Base-by-base conservation (phyloP, 306 rosid species). In the Trichosanthes truncata region DNA sequence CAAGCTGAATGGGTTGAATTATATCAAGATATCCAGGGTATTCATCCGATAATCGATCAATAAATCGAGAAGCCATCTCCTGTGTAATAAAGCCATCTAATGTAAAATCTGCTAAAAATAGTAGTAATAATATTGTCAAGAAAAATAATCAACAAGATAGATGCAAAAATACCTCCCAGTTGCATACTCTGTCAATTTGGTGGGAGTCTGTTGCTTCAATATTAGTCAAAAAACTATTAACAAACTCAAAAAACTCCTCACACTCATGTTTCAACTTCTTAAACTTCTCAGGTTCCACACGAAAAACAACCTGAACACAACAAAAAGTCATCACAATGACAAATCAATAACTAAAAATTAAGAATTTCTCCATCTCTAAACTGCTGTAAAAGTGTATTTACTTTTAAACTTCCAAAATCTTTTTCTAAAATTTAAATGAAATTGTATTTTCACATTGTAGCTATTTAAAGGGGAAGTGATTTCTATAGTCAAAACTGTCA, bases 1-100 rank as follows among this genome's bases (percentile, higher is more conserved):
- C 93, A 82, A 95, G 91, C 86, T 91, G 96, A 80, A 95, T 86
- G 23, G 98, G 97, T 82, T 91, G 98, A 84, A 91, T 84, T 81
- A 92, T 81, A 85, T 95, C 97, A 23, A 80, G 79, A 76, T 86
- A 91, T 49, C 85, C 80, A 29, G 33, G 13, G 65, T 90, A 91
- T 75, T 88, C 88, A 72, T 78, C 84, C 77, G 84, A 87, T 82
- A 89, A 81, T 40, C 83, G 89, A 65, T 90, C 87, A 83, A 92
- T 90, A 82, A 95, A 95, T 74, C 87, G 68, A 26, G 86, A 75
- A 62, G 97, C 93, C 45, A 89, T 91, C 80, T 84, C 83, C 97
- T 94, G 89, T 43, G 79, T 82, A 20, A 77, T 75, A 68, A 82
- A 82, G 5, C n/a, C 13, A 31, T 71, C 82, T 82, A 12, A 45